Percentiles rank a stretch among this genome's conserved stretches.
Conservation (phyloP, 2,329 filamentous ascomycete species). For the Lecanicillium sp. region DNA sequence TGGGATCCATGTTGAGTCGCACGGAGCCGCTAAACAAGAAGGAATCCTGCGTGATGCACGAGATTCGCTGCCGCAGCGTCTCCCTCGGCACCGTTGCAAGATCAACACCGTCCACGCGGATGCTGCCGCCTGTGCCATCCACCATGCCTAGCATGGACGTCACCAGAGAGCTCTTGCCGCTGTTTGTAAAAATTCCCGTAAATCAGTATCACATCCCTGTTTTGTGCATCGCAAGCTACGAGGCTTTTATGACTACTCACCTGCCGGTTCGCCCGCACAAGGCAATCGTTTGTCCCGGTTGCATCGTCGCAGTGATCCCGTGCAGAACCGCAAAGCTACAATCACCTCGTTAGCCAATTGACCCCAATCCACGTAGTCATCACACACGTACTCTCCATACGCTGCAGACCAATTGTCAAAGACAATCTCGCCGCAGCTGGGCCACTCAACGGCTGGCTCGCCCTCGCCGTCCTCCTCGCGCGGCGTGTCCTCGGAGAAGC, state of each 20-base stretch:
- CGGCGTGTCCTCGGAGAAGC: slow-evolving; percentile 3
- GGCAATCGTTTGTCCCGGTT: slow-evolving; percentile 2
- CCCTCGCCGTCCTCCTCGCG: neutral
- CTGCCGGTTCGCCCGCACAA: slow-evolving; percentile 4
- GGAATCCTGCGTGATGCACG: slow-evolving; percentile 2
- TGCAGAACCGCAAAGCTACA: neutral
- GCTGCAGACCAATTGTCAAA: slow-evolving; percentile 3
- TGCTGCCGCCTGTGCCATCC: slow-evolving; percentile 1
- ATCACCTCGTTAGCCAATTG: neutral
- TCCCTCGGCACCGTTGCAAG: neutral
- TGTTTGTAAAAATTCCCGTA: too few relatives aligned
- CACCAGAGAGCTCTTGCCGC: slow-evolving; percentile 4
- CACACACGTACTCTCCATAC: neutral
- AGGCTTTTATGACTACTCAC: neutral
- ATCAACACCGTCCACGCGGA: slow-evolving; percentile 3
- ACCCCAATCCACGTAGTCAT: neutral
- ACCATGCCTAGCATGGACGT: slow-evolving; percentile 5
- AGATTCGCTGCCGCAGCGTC: neutral
- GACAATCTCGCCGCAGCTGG: neutral
- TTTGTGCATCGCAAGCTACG: too few relatives aligned
- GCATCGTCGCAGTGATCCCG: neutral
- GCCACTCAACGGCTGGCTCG: neutral
- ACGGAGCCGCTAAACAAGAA: slow-evolving; percentile 4
- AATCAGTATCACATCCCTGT: too few relatives aligned
- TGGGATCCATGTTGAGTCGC: slow-evolving; percentile 1